phyloP scores from a whole-genome alignment of 73 alveolate genomes.

The Durusdinium trenchii region DNA sequence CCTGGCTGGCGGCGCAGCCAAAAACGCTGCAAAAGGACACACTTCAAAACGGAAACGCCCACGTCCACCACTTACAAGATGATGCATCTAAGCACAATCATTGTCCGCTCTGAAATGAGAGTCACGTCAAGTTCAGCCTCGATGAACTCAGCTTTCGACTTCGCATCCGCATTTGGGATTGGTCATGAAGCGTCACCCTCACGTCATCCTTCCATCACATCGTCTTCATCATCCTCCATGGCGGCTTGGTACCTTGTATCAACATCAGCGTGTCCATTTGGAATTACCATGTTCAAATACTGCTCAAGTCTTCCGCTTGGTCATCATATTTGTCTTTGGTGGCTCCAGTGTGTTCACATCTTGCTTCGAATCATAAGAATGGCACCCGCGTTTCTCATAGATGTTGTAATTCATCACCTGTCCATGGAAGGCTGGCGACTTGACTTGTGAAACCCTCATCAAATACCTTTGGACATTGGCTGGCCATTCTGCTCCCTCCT shows the following conservation, averaged over 20 bases:
- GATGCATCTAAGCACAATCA: too few relatives aligned
- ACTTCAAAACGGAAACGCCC: not conserved
- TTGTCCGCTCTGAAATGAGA: too few relatives aligned
- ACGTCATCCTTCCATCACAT: conserved; percentile 50
- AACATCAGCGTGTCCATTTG: not conserved
- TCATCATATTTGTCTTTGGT: too few relatives aligned
- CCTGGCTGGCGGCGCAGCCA: conserved; percentile 47
- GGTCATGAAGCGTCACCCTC: not conserved
- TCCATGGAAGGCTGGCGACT: not conserved
- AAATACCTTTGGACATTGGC: not conserved
- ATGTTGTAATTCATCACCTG: conserved; percentile 93
- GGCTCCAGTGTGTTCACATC: not conserved
- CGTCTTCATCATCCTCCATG: conserved; percentile 84
- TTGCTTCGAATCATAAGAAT: not conserved
- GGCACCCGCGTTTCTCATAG: conserved; percentile 89
- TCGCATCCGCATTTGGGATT: conserved; percentile 55
- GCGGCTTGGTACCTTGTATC: conserved; percentile 40
- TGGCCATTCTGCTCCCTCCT: conserved; percentile 17
- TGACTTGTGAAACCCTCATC: not conserved
- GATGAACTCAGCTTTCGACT: too few relatives aligned
- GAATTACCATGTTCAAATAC: too few relatives aligned
- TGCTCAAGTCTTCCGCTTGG: too few relatives aligned
- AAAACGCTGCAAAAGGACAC: not conserved
- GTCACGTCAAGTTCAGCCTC: too few relatives aligned
- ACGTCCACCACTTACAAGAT: too few relatives aligned